Evolutionary conservation across 2,329 filamentous ascomycete species (phyloP), one percentile per base, ranked within the genome.

Genomic region (Hawksworthiomyces lignivorus): DNA sequence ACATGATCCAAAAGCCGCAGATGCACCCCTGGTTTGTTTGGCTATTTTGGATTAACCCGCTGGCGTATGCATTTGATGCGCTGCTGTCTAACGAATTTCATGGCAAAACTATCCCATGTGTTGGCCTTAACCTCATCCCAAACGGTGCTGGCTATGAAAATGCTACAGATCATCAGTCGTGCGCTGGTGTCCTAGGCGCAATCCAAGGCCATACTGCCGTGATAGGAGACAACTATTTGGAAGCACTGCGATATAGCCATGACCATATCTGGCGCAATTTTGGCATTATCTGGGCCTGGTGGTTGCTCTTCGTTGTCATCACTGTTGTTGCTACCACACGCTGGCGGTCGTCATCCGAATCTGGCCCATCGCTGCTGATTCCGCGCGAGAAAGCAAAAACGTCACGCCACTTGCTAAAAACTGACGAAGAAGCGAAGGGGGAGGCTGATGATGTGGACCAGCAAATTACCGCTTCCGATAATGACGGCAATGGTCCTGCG

Each of bases 241-340:
- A 2, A 2, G 27, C 36, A 4, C 81, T 75, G 48, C 57, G 63
- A 3, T 86, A 84, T 54, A 65, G 61, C 9, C 62, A 72, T 3
- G 60, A 63, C 0, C 72, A 86, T 50, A 61, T 80, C 4, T 86
- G 82, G 82, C 77, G 85, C 5, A 89, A 90, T 58, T 87, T 85
- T 55, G 85, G 82, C 26, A 79, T 88, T 3, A 62, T 92, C 1
- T 78, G 89, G 52, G 84, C 82, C 0, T 94, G 86, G 52, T 76
- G 78, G 3, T 67, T 85, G 1, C 69, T 87, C 5, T 94, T 92
- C 54, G 75, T 94, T 11, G 50, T 80, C 10, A 61, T 92, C 18
- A 92, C 86, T 74, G 1, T 46, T 15, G 35, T 28, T 18, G 39
- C 18, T 12, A 48, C 46, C 9, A 8, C 36, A 4, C 36, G 36